These are phyloP conservation scores for Solanum neorickii DNA, from an alignment of 257 asterid genomes.

Conservation along the genomic window DNA sequence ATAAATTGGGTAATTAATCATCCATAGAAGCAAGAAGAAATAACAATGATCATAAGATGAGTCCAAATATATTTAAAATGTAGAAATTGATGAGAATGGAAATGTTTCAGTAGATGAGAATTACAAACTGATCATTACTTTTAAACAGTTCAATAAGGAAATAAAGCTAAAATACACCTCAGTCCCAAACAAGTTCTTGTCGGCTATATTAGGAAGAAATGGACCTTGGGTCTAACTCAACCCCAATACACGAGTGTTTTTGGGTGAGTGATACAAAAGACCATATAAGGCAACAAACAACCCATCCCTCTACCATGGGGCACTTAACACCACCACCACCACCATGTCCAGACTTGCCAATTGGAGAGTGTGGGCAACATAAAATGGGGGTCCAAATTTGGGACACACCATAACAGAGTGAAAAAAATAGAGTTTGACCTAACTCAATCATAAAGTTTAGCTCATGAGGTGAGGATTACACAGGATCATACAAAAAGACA, in stretches of 20 bases:
- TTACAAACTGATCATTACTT: background rate
- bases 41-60: background rate
- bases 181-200: background rate
- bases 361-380: background rate
- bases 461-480: background rate
- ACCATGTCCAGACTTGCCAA: background rate
- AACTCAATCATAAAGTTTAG: background rate
- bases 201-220: background rate
- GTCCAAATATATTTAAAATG: background rate
- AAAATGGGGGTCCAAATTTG: background rate
- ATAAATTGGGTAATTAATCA: background rate
- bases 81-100: background rate
- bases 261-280: background rate
- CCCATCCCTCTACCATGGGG: background rate
- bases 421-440: background rate
- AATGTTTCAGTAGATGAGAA: background rate
- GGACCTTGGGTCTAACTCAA: background rate
- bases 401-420: background rate
- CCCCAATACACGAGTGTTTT: background rate
- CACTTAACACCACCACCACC: background rate
- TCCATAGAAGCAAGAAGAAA: background rate
- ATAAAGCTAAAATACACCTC: background rate
- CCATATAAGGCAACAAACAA: background rate
- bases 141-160: background rate
- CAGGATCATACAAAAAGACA: background rate